Conservation (phyloP, 768 basidiomycete species). For the Hydnomerulius pinastri region DNA sequence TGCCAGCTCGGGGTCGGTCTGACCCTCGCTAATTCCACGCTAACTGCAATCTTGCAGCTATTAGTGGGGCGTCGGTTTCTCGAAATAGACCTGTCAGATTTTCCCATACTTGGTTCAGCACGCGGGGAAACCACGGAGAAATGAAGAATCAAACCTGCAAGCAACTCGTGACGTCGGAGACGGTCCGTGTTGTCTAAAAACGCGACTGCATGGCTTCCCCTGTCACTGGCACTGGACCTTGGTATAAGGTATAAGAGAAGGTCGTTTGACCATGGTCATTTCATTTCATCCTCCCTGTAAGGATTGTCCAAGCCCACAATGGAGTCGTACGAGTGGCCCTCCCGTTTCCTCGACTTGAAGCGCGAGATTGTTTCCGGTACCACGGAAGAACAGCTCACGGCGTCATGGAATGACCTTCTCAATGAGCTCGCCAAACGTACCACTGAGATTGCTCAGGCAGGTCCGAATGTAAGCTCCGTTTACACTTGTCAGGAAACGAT, state of each 20-base stretch:
- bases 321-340: constrained; percentile 13
- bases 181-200: not conserved
- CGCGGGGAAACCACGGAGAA: constrained; percentile 14
- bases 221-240: not conserved
- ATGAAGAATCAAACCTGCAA: too few species aligned
- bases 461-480: constrained; percentile 45
- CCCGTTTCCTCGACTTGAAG: constrained; percentile 61
- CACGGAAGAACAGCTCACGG: constrained; percentile 48
- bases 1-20: not conserved
- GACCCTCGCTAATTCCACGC: not conserved
- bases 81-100: not conserved
- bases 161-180: constrained; percentile 6
- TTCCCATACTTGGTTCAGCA: not conserved
- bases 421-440: constrained; percentile 49
- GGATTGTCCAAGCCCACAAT: constrained; percentile 8
- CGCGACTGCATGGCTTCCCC: not conserved
- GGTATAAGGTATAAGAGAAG: constrained; percentile 14
- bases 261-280: not conserved
- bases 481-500: not conserved
- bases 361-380: constrained; percentile 52
- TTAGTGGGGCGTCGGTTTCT: too few species aligned
- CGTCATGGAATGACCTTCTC: constrained; percentile 62
- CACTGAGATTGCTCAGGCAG: constrained; percentile 45
- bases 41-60: not conserved
- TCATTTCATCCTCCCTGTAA: not conserved